Percentiles rank a stretch among this genome's conserved stretches.
These are phyloP conservation scores for Debaryomycetaceae sp. DNA, from an alignment of 1,139 yeast species.

Conservation along the genomic window DNA sequence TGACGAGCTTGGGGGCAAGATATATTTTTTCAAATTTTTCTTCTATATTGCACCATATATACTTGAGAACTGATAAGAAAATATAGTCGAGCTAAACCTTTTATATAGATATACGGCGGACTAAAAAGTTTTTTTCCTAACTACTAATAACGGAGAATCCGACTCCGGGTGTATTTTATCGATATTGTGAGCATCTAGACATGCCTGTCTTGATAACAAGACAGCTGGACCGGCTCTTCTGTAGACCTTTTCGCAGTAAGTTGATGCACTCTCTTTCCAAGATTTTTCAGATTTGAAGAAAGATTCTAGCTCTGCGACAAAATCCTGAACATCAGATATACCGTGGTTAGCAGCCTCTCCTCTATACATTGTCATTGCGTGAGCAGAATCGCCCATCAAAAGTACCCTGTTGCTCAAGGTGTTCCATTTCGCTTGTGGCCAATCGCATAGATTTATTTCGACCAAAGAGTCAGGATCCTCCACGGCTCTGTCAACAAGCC, in stretches of 20 bases:
- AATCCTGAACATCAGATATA: constrained; percentile 14
- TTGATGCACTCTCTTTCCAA: constrained; percentile 11
- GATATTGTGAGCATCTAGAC: constrained; percentile 19
- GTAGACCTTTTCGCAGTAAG: constrained; percentile 10
- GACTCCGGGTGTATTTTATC: constrained; percentile 11
- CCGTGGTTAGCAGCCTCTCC: constrained; percentile 22
- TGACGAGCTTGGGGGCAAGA: too few species aligned
- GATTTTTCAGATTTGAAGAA: constrained; percentile 4
- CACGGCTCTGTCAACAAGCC: constrained; percentile 14
- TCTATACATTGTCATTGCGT: constrained; percentile 21
- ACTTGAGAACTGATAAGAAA: too few species aligned
- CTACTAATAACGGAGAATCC: constrained; percentile 14
- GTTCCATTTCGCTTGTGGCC: constrained; percentile 14
- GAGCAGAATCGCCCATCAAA: constrained; percentile 23
- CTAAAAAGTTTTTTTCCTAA: constrained; percentile 13
- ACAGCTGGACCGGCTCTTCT: constrained; percentile 16
- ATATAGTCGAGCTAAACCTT: too few species aligned
- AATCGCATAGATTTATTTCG: constrained; percentile 15
- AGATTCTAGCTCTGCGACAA: constrained; percentile 9
- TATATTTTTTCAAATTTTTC: too few species aligned
- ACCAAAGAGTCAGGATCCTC: constrained; percentile 9
- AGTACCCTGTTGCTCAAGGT: constrained; percentile 9
- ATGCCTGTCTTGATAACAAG: constrained; percentile 16
- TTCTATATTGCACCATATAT: too few species aligned
- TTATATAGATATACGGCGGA: too few species aligned